Evolutionary conservation across 2,329 filamentous ascomycete genomes (phyloP).

Genomic region (Myriosclerotinia duriaeana): DNA sequence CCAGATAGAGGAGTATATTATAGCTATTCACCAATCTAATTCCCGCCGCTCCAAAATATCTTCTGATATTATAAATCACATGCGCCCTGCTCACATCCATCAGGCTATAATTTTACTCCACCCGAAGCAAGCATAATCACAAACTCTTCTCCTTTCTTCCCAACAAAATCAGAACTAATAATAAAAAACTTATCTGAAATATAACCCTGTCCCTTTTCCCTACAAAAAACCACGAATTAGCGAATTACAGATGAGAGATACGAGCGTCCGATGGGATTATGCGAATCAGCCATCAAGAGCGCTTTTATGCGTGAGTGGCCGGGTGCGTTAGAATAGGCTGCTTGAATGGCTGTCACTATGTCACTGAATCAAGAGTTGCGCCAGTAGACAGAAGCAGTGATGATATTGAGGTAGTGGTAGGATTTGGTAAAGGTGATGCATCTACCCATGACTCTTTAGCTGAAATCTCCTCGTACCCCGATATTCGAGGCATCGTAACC

Average conservation of each 20-base stretch:
- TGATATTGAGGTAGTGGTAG: background rate
- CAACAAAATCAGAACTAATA: background rate
- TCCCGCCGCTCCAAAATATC: too few relatives aligned
- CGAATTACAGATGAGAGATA: constrained; percentile 6
- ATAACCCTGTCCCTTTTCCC: constrained; percentile 16
- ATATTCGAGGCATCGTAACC: too few relatives aligned
- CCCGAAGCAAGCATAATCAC: background rate
- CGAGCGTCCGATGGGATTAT: constrained; percentile 10
- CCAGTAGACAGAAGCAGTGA: background rate
- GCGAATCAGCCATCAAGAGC: constrained; percentile 6
- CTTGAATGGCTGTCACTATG: background rate
- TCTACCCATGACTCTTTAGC: background rate
- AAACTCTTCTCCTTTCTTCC: background rate
- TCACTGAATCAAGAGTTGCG: background rate
- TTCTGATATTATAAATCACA: too few relatives aligned
- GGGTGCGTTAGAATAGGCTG: background rate
- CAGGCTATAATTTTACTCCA: background rate
- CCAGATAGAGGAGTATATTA: too few relatives aligned
- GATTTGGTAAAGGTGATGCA: background rate
- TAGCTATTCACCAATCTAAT: too few relatives aligned
- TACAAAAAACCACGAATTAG: constrained; percentile 15
- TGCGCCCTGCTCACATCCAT: background rate
- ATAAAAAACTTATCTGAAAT: constrained; percentile 18
- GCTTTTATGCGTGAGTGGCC: background rate
- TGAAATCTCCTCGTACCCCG: background rate